Percentiles rank a stretch among this genome's conserved stretches.
Evolutionary conservation across 306 rosid species (phyloP).

Genomic region (Geum urbanum): DNA sequence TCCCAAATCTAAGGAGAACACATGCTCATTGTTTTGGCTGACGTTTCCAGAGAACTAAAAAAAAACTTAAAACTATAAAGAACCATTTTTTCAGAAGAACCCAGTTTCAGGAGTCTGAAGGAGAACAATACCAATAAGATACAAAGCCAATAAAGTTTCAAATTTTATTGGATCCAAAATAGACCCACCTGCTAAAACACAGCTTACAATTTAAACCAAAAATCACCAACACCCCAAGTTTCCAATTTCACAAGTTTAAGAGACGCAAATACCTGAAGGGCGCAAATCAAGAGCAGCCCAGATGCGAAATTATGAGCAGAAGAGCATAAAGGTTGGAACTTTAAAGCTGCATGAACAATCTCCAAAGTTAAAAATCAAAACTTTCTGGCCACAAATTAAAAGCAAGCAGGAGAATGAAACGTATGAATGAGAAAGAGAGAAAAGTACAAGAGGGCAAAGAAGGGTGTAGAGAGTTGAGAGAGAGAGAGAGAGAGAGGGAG

Average conservation of each 20-base stretch:
- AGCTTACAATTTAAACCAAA: slow-evolving; percentile 6
- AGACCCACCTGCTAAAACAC: slow-evolving; percentile 5
- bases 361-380: background rate
- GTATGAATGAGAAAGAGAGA: slow-evolving; percentile 6
- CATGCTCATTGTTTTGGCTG: slow-evolving; percentile 5
- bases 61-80: background rate
- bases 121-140: slow-evolving; percentile 5
- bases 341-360: slow-evolving; percentile 6
- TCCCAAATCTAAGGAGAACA: slow-evolving; percentile 4
- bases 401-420: slow-evolving; percentile 10
- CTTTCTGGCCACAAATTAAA: slow-evolving; percentile 14
- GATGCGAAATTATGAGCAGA: background rate
- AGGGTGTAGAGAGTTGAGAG: background rate
- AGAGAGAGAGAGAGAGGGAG: background rate
- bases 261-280: slow-evolving; percentile 5
- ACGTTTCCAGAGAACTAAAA: slow-evolving; percentile 12
- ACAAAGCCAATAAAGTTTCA: background rate
- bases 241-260: background rate
- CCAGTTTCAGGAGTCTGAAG: slow-evolving; percentile 13
- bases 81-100: slow-evolving; percentile 21
- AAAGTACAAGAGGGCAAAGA: slow-evolving; percentile 19
- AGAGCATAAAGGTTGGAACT: slow-evolving; percentile 5
- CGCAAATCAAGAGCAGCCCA: slow-evolving; percentile 10
- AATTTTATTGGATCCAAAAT: slow-evolving; percentile 46
- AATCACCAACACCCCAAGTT: background rate